Percentiles rank a stretch among this genome's conserved stretches.
phyloP scores from a whole-genome alignment of 2,329 filamentous ascomycete species.

The Blumeriella jaapii region DNA sequence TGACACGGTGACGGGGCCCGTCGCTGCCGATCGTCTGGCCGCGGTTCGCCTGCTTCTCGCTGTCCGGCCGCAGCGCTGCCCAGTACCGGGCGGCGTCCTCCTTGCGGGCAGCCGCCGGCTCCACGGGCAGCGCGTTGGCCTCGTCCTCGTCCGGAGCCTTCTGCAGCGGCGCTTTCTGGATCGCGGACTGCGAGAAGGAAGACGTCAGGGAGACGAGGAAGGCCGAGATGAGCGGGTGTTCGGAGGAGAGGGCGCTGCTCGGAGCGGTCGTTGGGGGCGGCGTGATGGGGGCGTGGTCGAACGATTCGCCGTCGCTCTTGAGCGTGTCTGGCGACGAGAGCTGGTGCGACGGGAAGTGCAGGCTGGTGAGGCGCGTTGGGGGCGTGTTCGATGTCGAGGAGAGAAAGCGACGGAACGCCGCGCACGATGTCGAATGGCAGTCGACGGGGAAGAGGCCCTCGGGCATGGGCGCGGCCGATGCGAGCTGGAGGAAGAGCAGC shows the following conservation, averaged over 20 bases:
- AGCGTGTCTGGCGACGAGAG: constrained; percentile 4
- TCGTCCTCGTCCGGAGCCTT: background rate
- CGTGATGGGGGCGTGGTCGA: constrained; percentile 21
- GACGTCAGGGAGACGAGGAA: constrained; percentile 20
- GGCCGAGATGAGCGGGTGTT: constrained; percentile 14
- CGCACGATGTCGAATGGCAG: constrained; percentile 7
- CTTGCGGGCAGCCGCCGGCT: constrained; percentile 14
- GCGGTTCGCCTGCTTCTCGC: background rate
- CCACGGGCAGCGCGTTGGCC: constrained; percentile 20
- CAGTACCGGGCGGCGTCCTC: constrained; percentile 19
- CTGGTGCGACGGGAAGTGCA: constrained; percentile 22
- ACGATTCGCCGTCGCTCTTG: constrained; percentile 9
- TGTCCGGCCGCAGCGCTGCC: constrained; percentile 7
- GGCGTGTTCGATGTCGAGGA: constrained; percentile 11
- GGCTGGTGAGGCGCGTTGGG: constrained; percentile 12
- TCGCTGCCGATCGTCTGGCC: background rate
- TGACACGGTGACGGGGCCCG: background rate
- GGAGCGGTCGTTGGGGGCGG: constrained; percentile 14
- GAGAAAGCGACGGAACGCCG: constrained; percentile 6
- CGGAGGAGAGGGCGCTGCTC: constrained; percentile 16
- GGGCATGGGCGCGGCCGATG: constrained; percentile 13
- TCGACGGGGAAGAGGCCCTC: constrained; percentile 6
- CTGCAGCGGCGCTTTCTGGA: constrained; percentile 6
- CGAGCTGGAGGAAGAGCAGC: constrained; percentile 19
- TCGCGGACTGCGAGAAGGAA: constrained; percentile 3